Evolutionary conservation across 2,329 filamentous ascomycete species (phyloP), one percentile per base, ranked within the genome.

Genomic region (Chrysoporthe cubensis): DNA sequence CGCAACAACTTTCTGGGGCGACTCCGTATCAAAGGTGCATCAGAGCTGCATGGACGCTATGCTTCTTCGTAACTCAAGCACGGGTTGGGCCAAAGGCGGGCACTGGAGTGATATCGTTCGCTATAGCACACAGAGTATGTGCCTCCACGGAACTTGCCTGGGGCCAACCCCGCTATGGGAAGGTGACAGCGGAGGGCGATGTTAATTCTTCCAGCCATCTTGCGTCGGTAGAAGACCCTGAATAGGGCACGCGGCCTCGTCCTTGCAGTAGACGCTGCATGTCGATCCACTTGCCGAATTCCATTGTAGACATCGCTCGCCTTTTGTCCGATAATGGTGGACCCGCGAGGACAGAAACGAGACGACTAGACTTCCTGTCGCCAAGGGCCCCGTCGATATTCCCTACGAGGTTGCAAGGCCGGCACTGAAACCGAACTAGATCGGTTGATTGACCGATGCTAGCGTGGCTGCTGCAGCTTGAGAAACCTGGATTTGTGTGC

Each of bases 381-480:
- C 56, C 56, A 58, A 42, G 13, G 18, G 56, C 34, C 34, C 18
- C 40, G 58, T 46, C n/a, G 4, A 5, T 54, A 9, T 32, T 54
- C 50, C 13, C 21, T 26, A 54, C 26, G 14, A 16, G 5, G n/a
- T 40, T 42, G 43, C 59, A 42, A 44, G 43, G 42, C 43, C 52
- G n/a, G 18, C 32, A 26, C 4, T 16, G 13, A 63, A 16, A 46
- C 32, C 52, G 59, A 57, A 57, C 16, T 40, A 60, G 61, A 67
- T 61, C 58, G 58, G 58, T 44, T 43, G 43, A 40, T 62, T 37
- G 42, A 43, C 46, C 52, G 65, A 59, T 54, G 54, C 62, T 18
- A 48, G 61, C 44, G 42, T 43, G 14, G 40, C 26, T 34, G 18
- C 44, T 57, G 40, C 43, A 43, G 43, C 52, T 42, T 48, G 54